These are phyloP conservation scores for Globisporangium perplexum DNA, from an alignment of 352 stramenopile species.

Conservation along the genomic window DNA sequence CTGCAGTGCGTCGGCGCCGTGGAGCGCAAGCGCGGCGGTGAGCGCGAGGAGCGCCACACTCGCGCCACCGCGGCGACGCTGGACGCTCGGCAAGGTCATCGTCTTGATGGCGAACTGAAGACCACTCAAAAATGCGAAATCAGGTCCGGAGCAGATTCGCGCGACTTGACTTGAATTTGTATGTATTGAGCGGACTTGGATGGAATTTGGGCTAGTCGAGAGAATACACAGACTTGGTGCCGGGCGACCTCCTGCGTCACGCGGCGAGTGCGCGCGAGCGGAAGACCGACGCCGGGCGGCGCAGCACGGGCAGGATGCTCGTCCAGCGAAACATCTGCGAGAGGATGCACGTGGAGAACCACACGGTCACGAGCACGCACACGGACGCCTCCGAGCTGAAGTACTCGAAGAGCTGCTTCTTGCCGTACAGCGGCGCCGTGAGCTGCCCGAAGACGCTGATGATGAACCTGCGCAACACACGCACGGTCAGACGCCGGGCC, in stretches of 20 bases:
- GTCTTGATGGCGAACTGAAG: too few species aligned
- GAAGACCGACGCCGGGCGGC: slow-evolving; percentile 27
- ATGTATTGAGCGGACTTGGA: too few species aligned
- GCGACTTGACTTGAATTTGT: too few species aligned
- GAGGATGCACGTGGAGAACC: slow-evolving; percentile 88
- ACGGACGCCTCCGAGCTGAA: slow-evolving; percentile 83
- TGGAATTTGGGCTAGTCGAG: too few species aligned
- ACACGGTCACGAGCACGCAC: slow-evolving; percentile 79
- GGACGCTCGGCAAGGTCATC: background rate
- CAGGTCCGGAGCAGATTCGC: too few species aligned
- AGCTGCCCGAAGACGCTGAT: slow-evolving; percentile 86
- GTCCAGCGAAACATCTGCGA: slow-evolving; percentile 84
- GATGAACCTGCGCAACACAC: slow-evolving; percentile 51
- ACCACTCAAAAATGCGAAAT: too few species aligned
- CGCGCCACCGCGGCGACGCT: background rate
- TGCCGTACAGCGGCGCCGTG: slow-evolving; percentile 78
- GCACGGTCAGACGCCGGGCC: slow-evolving; percentile 1
- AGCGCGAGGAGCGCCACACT: slow-evolving; percentile 1
- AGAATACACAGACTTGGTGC: too few species aligned
- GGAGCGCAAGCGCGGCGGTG: background rate
- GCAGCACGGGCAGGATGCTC: slow-evolving; percentile 70
- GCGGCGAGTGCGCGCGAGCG: slow-evolving; percentile 33
- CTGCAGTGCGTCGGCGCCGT: background rate
- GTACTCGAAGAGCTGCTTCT: slow-evolving; percentile 74
- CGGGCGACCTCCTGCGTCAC: slow-evolving; percentile 7